Percentiles rank a stretch among this genome's conserved stretches.
Evolutionary conservation across 75 land plant species (phyloP).

Genomic region (Picea glauca): DNA sequence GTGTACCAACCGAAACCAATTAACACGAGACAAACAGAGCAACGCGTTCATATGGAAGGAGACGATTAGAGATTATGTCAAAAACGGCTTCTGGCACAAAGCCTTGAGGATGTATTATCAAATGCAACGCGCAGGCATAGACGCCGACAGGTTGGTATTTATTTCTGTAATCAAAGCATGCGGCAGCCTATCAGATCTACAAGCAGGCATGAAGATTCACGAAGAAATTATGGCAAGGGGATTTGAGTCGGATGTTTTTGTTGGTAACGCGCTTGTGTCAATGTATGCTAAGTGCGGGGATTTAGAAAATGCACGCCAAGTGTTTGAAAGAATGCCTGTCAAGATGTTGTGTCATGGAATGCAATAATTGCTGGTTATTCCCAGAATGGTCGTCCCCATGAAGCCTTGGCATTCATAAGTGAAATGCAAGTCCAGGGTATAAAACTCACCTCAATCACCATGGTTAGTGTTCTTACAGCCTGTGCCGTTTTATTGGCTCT

Average conservation of each 20-base stretch:
- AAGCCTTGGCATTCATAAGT: slow-evolving; percentile 4
- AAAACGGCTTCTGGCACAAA: too few relatives aligned
- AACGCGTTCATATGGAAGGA: too few relatives aligned
- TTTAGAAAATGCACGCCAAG: slow-evolving; percentile 33
- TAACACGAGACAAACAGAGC: too few relatives aligned
- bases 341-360: slow-evolving; percentile 13
- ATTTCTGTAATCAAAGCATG: slow-evolving; percentile 20
- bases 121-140: too few relatives aligned
- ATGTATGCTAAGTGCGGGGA: slow-evolving; percentile 67
- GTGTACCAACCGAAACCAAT: too few relatives aligned
- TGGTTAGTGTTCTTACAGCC: background rate
- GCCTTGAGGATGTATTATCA: too few relatives aligned
- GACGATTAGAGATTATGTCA: too few relatives aligned
- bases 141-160: too few relatives aligned
- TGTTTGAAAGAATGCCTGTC: slow-evolving; percentile 9
- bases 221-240: slow-evolving; percentile 25
- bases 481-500: too few relatives aligned
- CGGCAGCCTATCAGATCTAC: slow-evolving; percentile 39
- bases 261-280: slow-evolving; percentile 52
- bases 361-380: slow-evolving; percentile 12
- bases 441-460: background rate
- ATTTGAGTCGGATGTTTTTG: slow-evolving; percentile 17
- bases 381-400: slow-evolving; percentile 8
- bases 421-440: background rate
- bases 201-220: slow-evolving; percentile 52